Conservation (phyloP, 2,329 filamentous ascomycete species). For the Lasiodiplodia gonubiensis region DNA sequence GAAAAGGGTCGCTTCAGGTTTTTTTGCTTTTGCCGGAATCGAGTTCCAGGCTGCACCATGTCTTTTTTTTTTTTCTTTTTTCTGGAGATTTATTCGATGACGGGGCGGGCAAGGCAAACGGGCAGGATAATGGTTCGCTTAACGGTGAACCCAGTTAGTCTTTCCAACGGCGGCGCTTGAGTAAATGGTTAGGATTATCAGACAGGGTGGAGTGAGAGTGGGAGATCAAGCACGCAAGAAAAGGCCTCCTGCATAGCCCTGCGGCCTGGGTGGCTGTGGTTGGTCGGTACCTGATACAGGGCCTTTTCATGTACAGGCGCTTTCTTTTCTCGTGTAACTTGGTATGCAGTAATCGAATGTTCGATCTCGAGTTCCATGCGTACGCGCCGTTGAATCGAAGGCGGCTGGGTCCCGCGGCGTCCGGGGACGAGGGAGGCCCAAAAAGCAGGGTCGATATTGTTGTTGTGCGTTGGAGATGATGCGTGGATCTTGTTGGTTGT, state of each 20-base stretch:
- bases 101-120: neutral
- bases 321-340: neutral
- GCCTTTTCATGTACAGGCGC: neutral
- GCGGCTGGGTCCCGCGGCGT: neutral
- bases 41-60: neutral
- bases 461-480: neutral
- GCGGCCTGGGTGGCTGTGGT: neutral
- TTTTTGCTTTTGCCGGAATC: neutral
- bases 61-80: neutral
- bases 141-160: neutral
- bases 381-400: neutral
- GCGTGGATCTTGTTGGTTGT: neutral
- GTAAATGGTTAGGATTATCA: neutral
- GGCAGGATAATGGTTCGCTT: neutral
- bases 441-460: neutral
- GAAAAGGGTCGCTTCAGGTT: neutral
- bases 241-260: neutral
- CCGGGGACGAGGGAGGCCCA: neutral
- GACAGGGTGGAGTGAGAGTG: neutral
- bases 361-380: constrained; percentile 16
- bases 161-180: neutral
- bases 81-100: neutral
- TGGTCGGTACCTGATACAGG: neutral
- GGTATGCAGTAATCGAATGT: constrained; percentile 16
- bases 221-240: neutral